Evolutionary conservation across 106 monocot genomes (phyloP).

Genomic region (Vanilla planifolia): DNA sequence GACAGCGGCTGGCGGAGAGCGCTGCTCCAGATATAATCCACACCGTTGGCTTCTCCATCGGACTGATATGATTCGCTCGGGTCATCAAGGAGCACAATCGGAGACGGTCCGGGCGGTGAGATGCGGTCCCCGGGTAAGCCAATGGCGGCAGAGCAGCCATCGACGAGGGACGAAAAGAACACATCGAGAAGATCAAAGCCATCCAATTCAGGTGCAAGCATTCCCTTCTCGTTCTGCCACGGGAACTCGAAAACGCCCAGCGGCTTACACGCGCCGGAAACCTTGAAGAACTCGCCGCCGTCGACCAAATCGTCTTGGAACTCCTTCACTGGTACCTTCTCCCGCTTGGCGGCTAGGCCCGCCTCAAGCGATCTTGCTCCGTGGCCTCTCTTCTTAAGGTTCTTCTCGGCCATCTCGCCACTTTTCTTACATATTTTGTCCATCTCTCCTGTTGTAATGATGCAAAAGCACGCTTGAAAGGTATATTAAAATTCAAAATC

Average conservation of each 20-base stretch:
- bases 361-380: background rate
- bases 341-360: background rate
- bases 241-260: slow-evolving; percentile 69
- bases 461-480: background rate
- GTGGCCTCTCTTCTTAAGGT: background rate
- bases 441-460: too few relatives aligned
- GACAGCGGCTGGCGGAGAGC: slow-evolving; percentile 29
- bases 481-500: background rate
- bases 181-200: slow-evolving; percentile 43
- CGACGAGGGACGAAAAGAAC: slow-evolving; percentile 74
- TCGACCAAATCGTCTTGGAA: background rate
- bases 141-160: slow-evolving; percentile 45
- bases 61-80: slow-evolving; percentile 6
- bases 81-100: slow-evolving; percentile 16
- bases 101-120: background rate
- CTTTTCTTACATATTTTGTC: too few relatives aligned
- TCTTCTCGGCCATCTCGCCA: too few relatives aligned
- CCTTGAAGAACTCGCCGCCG: background rate
- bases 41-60: slow-evolving; percentile 21
- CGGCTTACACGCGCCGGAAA: background rate
- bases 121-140: slow-evolving; percentile 57
- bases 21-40: slow-evolving; percentile 51
- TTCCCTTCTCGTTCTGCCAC: slow-evolving; percentile 24
- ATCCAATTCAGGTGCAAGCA: slow-evolving; percentile 12
- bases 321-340: background rate